Conservation (phyloP, 108 stramenopile species). For the Fistulifera pelliculosa region DNA sequence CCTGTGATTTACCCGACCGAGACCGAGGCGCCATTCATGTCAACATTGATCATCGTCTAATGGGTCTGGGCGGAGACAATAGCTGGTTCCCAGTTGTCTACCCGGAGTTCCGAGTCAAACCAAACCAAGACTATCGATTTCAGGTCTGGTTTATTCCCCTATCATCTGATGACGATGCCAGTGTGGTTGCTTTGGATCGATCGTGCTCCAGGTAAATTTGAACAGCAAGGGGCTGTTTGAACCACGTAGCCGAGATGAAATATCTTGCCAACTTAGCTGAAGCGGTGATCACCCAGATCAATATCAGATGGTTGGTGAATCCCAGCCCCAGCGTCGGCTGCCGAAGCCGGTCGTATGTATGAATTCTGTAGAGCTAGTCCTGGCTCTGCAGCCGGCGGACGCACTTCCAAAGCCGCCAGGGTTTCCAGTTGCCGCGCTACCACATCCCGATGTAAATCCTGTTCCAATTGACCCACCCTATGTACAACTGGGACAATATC, state of each 20-base stretch:
- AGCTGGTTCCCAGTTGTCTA: constrained; percentile 52
- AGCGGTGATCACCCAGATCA: neutral
- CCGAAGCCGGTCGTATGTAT: no score
- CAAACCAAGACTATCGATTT: constrained; percentile 20
- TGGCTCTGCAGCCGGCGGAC: neutral
- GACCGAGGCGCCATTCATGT: constrained; percentile 32
- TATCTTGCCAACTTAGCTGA: no score
- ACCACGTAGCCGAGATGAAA: no score
- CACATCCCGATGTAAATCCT: constrained; percentile 65
- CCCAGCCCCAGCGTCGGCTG: no score
- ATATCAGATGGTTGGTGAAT: no score
- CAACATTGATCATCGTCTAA: constrained; percentile 37
- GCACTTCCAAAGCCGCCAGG: constrained; percentile 41
- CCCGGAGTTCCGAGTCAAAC: constrained; percentile 24
- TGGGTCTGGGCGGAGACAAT: constrained; percentile 52
- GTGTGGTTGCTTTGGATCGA: neutral
- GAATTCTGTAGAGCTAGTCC: no score
- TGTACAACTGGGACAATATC: constrained; percentile 47
- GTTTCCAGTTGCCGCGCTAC: constrained; percentile 71
- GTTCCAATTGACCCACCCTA: constrained; percentile 57
- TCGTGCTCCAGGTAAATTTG: no score
- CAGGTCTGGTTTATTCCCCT: constrained; percentile 15
- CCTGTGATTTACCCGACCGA: constrained; percentile 25
- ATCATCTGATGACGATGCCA: constrained; percentile 8
- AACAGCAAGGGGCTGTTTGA: no score